Evolutionary conservation across 2,329 filamentous ascomycete genomes (phyloP).

Genomic region (Pezicula radicicola): DNA sequence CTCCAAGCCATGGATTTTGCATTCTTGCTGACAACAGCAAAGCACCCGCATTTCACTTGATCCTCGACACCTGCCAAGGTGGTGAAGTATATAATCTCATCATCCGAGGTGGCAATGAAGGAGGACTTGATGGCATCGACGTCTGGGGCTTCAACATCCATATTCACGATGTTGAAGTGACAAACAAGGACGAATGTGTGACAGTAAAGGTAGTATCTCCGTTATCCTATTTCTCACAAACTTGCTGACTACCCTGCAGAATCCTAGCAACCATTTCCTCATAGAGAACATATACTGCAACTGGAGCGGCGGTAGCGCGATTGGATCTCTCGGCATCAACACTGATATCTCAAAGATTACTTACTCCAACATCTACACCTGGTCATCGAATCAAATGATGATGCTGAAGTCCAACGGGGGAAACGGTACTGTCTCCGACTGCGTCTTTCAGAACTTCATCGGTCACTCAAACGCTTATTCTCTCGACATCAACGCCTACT

Average conservation of each 20-base stretch:
- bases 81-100: slow-evolving; percentile 54
- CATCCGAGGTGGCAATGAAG: slow-evolving; percentile 47
- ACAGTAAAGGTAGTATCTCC: slow-evolving; percentile 36
- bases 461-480: slow-evolving; percentile 58
- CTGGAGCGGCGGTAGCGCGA: slow-evolving; percentile 53
- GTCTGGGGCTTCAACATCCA: slow-evolving; percentile 52
- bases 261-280: slow-evolving; percentile 53
- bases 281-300: slow-evolving; percentile 60
- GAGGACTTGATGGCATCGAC: slow-evolving; percentile 54
- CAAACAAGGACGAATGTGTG: slow-evolving; percentile 61
- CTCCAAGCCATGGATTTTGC: background rate
- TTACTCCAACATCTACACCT: slow-evolving; percentile 57
- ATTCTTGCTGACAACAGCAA: background rate
- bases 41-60: slow-evolving; percentile 34
- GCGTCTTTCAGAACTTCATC: slow-evolving; percentile 54
- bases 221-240: background rate
- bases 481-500: slow-evolving; percentile 52
- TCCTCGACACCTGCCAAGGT: slow-evolving; percentile 43
- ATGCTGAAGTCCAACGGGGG: slow-evolving; percentile 62
- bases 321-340: slow-evolving; percentile 49
- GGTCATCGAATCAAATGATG: slow-evolving; percentile 57
- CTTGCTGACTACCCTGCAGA: slow-evolving; percentile 13
- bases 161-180: slow-evolving; percentile 58
- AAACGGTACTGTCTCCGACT: slow-evolving; percentile 46
- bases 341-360: slow-evolving; percentile 48